phyloP scores from a whole-genome alignment of 768 basidiomycete genomes.

The Trametes coccinea region DNA sequence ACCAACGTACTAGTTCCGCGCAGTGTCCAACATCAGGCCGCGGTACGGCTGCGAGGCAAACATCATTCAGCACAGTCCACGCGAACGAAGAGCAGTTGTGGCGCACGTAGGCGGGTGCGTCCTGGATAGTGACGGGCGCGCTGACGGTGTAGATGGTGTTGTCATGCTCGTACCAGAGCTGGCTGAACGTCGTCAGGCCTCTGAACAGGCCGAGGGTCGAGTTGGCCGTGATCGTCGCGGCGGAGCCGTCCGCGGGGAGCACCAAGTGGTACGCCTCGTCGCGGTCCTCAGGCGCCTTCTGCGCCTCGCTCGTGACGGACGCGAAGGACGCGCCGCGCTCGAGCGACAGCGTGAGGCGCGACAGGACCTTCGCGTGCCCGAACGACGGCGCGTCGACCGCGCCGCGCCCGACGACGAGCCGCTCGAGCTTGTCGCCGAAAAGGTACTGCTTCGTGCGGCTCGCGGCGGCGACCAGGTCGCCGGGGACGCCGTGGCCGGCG shows the following conservation, averaged over 20 bases:
- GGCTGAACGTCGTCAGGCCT: conserved; percentile 74
- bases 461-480: conserved; percentile 61
- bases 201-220: conserved; percentile 68
- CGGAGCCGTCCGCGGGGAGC: conserved; percentile 53
- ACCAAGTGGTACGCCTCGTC: conserved; percentile 61
- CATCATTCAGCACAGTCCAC: too few species aligned
- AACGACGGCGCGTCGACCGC: conserved; percentile 44
- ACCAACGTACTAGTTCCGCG: conserved; percentile 64
- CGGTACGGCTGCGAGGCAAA: conserved; percentile 56
- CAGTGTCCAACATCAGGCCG: conserved; percentile 79
- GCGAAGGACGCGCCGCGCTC: conserved; percentile 29
- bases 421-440: conserved; percentile 54
- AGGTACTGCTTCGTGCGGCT: conserved; percentile 46
- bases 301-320: conserved; percentile 55
- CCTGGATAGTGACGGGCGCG: conserved; percentile 59
- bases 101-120: conserved; percentile 67
- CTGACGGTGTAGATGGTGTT: conserved; percentile 52
- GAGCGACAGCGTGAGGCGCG: conserved; percentile 47
- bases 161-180: conserved; percentile 58
- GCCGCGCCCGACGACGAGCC: conserved; percentile 62
- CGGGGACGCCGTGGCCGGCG: conserved; percentile 41
- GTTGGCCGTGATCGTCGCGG: conserved; percentile 58
- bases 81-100: too few species aligned
- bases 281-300: conserved; percentile 48
- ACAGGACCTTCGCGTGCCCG: conserved; percentile 42